Conservation (phyloP, 768 basidiomycete genomes). For the Pleurotus pulmonarius region DNA sequence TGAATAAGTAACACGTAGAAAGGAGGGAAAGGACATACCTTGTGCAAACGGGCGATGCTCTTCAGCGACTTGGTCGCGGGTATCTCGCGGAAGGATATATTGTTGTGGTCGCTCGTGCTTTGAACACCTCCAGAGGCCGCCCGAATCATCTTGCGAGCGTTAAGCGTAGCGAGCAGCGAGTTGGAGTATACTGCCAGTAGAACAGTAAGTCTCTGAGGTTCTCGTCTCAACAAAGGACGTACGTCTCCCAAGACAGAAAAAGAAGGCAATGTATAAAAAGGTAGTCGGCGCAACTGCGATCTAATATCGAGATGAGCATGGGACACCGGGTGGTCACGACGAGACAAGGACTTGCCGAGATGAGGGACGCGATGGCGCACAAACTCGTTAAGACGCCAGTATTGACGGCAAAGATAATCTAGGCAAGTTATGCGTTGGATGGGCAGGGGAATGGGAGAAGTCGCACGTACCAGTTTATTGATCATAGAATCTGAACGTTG, state of each 20-base stretch:
- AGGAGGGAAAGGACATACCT: neutral
- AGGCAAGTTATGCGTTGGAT: neutral
- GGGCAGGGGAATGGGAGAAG: too few relatives aligned
- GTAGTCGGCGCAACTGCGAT: constrained; percentile 30
- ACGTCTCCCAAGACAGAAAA: constrained; percentile 49
- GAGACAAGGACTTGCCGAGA: constrained; percentile 29
- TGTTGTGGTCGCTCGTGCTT: constrained; percentile 19
- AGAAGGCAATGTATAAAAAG: constrained; percentile 48
- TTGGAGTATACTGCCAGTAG: constrained; percentile 41
- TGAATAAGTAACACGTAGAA: neutral
- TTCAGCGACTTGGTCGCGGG: neutral
- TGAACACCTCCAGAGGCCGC: constrained; percentile 28
- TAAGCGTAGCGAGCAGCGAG: constrained; percentile 49
- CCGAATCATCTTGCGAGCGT: constrained; percentile 37
- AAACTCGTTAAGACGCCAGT: constrained; percentile 36
- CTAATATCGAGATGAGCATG: constrained; percentile 13
- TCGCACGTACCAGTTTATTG: constrained; percentile 35
- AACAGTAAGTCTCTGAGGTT: neutral
- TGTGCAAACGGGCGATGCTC: neutral
- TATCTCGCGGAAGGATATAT: constrained; percentile 12
- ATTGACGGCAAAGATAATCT: constrained; percentile 56
- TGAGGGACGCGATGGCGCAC: constrained; percentile 45
- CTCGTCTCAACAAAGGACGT: constrained; percentile 14
- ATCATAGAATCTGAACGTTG: constrained; percentile 51
- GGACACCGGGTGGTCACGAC: too few relatives aligned